Base-by-base conservation (phyloP, 306 rosid genomes). In the Crataegus laevigata region DNA sequence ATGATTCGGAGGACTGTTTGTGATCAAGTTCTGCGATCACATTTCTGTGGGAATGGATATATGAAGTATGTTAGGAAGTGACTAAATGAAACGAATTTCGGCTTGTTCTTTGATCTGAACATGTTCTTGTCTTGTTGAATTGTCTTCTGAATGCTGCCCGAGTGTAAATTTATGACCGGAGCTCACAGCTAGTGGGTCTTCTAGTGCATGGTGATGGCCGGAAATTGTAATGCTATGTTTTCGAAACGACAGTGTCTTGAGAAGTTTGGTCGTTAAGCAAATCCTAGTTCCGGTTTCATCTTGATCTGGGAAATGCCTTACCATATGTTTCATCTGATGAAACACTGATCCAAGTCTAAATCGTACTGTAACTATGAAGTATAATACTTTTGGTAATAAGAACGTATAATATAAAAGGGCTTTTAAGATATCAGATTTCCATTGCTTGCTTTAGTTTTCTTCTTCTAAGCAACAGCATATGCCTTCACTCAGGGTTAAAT, bases 401-500 rank as follows among this genome's bases (percentile, higher is more conserved):
- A 61, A 51, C 47, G 36, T 34, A 47, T 28, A 60, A 6, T 58
- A 28, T 51, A 24, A 28, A 52, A 22, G 68, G 50, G 75, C 28
- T 40, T 2, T 13, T 8, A 55, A 28, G n/a, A 21, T 82, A 14
- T 71, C 22, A 47, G 47, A 14, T n/a, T 45, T 45, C 57, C 26
- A 55, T 71, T 60, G 71, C 52, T 74, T 82, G 80, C 54, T 78
- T 22, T 51, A 74, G 65, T 54, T 71, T 24, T 61, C 32, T 58
- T 28, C 45, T 30, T 47, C 62, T 51, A 25, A 24, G 30, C 50
- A 25, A 8, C 40, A 8, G 55, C 77, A 3, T 68, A 28, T 57
- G n/a, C 65, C 50, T 77, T 84, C 82, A 73, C 67, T 67, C 76
- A 88, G 97, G 87, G 18, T 84, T 79, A 63, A 79, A 65, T 47